Percentiles rank a stretch among this genome's conserved stretches.
Evolutionary conservation across 139 green algal species (phyloP).

Genomic region (Volvox africanus): DNA sequence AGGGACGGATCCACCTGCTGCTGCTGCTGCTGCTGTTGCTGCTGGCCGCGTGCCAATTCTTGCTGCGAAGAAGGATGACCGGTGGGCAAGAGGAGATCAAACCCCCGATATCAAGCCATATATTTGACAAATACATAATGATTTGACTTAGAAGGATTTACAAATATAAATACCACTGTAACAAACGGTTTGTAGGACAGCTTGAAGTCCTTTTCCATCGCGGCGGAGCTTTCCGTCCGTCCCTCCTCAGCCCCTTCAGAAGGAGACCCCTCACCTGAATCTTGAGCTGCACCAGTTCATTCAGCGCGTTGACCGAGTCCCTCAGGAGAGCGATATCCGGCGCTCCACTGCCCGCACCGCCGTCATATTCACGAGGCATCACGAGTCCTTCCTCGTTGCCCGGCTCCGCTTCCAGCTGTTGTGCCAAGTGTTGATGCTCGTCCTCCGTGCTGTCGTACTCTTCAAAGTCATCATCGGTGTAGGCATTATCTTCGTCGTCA

Average conservation of each 20-base stretch:
- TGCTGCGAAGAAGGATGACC: neutral
- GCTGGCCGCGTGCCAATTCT: constrained; percentile 17
- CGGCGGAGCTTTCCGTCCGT: no score
- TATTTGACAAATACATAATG: no score
- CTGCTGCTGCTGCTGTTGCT: neutral
- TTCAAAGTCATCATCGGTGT: constrained; percentile 32
- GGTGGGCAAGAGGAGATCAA: neutral
- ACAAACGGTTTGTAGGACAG: no score
- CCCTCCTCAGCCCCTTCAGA: no score
- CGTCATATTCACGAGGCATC: neutral
- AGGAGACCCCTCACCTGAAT: constrained; percentile 18
- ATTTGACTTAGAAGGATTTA: no score
- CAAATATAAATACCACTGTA: no score
- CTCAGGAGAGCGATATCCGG: neutral
- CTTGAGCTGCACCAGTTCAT: constrained; percentile 36
- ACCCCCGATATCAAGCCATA: no score
- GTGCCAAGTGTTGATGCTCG: neutral
- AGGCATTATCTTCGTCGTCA: neutral
- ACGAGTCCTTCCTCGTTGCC: neutral
- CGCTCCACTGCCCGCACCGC: neutral
- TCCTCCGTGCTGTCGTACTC: constrained; percentile 35
- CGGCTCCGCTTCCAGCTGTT: neutral
- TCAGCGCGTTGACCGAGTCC: constrained; percentile 23
- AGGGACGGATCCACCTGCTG: neutral
- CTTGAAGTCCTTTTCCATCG: no score